Percentiles rank a stretch among this genome's conserved stretches.
phyloP scores from a whole-genome alignment of 352 stramenopile genomes.

The Globisporangium mamillatum region DNA sequence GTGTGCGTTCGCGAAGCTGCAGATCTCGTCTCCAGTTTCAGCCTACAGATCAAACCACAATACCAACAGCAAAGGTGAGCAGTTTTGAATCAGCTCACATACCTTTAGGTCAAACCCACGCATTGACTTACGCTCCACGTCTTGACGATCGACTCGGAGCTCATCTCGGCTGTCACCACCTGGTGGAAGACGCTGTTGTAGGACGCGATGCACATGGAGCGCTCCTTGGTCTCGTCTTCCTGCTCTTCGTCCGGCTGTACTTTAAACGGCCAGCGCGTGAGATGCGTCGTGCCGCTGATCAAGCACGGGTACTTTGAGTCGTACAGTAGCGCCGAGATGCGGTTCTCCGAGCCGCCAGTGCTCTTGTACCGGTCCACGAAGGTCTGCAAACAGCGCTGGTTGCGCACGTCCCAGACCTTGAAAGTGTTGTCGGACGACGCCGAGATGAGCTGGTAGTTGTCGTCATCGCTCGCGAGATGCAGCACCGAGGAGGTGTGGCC shows the following conservation, averaged over 20 bases:
- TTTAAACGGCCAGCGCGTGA: slow-evolving; percentile 71
- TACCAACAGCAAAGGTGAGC: not conserved
- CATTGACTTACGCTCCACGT: slow-evolving; percentile 53
- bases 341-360: slow-evolving; percentile 56
- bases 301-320: slow-evolving; percentile 64
- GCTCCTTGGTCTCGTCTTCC: slow-evolving; percentile 43
- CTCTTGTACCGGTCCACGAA: slow-evolving; percentile 61
- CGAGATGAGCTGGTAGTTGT: slow-evolving; percentile 85
- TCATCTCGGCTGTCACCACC: slow-evolving; percentile 76
- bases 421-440: slow-evolving; percentile 80
- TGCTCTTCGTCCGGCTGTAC: slow-evolving; percentile 32
- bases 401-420: slow-evolving; percentile 84
- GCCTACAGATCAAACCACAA: slow-evolving; percentile 18
- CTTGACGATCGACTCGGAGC: slow-evolving; percentile 69
- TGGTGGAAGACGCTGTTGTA: slow-evolving; percentile 87
- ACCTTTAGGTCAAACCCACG: not conserved
- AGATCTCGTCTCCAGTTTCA: slow-evolving; percentile 84
- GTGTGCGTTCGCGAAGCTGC: slow-evolving; percentile 71
- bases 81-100: not conserved
- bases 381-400: slow-evolving; percentile 77
- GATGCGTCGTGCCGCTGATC: slow-evolving; percentile 63
- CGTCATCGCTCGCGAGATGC: slow-evolving; percentile 75
- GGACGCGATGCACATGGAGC: slow-evolving; percentile 47
- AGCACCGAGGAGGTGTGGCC: slow-evolving; percentile 75
- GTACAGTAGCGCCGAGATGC: slow-evolving; percentile 64